phyloP scores from a whole-genome alignment of 495 filamentous ascomycete species.

The Trichocladium antarcticum region DNA sequence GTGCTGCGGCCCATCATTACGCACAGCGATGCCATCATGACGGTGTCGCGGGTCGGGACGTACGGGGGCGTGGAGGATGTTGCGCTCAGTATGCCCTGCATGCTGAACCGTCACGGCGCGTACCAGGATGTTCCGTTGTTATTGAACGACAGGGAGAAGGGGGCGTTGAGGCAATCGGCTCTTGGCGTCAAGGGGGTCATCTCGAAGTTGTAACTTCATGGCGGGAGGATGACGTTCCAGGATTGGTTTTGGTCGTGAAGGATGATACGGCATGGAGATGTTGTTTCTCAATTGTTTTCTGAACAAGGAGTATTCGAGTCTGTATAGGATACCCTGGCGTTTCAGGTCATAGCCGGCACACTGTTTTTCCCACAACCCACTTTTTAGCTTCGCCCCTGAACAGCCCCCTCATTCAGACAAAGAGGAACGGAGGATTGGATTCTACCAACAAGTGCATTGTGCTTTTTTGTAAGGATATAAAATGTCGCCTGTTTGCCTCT shows the following conservation, averaged over 20 bases:
- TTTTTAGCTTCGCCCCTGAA: no score
- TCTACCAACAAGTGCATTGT: no score
- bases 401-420: no score
- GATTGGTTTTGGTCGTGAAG: background rate
- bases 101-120: slow-evolving; percentile 21
- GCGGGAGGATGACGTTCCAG: background rate
- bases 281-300: no score
- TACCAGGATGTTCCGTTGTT: slow-evolving; percentile 23
- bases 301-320: no score
- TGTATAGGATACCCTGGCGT: no score
- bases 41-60: slow-evolving; percentile 21
- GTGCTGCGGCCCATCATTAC: slow-evolving; percentile 25
- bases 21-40: slow-evolving; percentile 21
- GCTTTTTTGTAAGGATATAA: no score
- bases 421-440: no score
- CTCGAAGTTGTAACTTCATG: background rate
- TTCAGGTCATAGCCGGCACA: no score
- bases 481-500: no score
- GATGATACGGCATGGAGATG: background rate
- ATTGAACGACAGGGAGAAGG: slow-evolving; percentile 16
- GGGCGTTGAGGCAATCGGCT: slow-evolving; percentile 31
- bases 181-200: slow-evolving; percentile 19
- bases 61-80: slow-evolving; percentile 23
- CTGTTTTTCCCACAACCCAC: no score
- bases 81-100: slow-evolving; percentile 27